Evolutionary conservation across 2,329 filamentous ascomycete species (phyloP).

Genomic region (Aureobasidium sp.): DNA sequence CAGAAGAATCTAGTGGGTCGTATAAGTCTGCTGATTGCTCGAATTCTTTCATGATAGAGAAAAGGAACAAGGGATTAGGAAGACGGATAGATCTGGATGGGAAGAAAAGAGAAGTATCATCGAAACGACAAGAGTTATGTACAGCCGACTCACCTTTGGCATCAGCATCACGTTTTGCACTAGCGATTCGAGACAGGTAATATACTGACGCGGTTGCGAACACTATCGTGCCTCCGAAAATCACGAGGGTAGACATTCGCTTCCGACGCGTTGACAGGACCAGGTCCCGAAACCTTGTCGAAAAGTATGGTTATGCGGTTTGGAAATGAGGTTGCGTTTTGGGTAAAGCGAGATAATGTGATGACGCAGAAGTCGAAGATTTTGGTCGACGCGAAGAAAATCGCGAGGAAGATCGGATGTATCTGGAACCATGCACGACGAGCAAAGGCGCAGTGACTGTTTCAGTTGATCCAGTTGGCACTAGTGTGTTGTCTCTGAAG

Average conservation of each 20-base stretch:
- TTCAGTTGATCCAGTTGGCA: not conserved
- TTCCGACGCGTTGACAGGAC: not conserved
- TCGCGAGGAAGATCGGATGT: not conserved
- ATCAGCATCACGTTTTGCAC: constrained; percentile 4
- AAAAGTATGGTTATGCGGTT: constrained; percentile 8
- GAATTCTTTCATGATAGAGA: not conserved
- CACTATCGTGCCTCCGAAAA: not conserved
- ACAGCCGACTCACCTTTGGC: constrained; percentile 3
- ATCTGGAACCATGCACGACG: not conserved
- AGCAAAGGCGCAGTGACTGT: not conserved
- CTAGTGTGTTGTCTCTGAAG: not conserved
- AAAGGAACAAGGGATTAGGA: not conserved
- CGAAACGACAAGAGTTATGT: not conserved
- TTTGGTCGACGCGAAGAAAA: constrained; percentile 1
- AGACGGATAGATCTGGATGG: not conserved
- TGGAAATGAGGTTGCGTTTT: not conserved
- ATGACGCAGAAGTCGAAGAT: constrained; percentile 5
- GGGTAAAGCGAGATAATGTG: not conserved
- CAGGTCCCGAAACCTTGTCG: not conserved
- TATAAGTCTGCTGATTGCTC: constrained; percentile 4
- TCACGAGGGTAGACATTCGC: constrained; percentile 10
- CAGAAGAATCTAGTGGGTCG: constrained; percentile 33
- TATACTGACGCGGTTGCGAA: constrained; percentile 1
- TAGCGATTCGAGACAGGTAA: constrained; percentile 6
- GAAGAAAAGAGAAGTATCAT: not conserved